A percentile compares a stretch with the other conserved stretches of the same genome.
These are phyloP conservation scores for Darksidea phi DNA, from an alignment of 495 filamentous ascomycete species.

Conservation along the genomic window DNA sequence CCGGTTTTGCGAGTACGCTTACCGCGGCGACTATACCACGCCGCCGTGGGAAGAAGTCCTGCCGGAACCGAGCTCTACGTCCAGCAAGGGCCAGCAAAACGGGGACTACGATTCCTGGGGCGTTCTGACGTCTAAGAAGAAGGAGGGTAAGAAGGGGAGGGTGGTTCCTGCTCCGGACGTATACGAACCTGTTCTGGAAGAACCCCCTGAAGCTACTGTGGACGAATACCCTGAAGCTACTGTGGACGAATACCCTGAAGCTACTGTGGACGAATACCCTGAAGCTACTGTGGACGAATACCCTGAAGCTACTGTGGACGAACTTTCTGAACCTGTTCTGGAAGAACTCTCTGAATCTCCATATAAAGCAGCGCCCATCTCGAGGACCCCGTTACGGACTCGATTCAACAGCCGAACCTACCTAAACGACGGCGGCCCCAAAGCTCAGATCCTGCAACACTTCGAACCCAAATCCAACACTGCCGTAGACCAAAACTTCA, in stretches of 20 bases:
- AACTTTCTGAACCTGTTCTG: neutral
- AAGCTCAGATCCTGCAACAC: neutral
- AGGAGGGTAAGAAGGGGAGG: too few species aligned
- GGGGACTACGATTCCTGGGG: neutral
- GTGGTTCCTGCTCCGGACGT: too few species aligned
- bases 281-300: too few species aligned
- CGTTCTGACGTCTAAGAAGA: too few species aligned
- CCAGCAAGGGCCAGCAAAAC: neutral
- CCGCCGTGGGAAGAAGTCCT: slow-evolving; percentile 9
- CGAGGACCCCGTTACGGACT: neutral
- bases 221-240: too few species aligned
- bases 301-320: too few species aligned
- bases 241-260: too few species aligned
- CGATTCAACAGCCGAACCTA: neutral
- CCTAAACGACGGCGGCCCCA: neutral
- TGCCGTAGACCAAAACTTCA: slow-evolving; percentile 21
- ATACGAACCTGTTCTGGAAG: neutral
- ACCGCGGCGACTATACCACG: slow-evolving; percentile 23
- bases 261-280: too few species aligned
- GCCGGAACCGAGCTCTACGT: neutral
- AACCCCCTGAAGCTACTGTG: neutral
- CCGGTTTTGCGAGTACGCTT: slow-evolving; percentile 33
- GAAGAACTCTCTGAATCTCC: neutral
- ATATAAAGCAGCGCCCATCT: neutral
- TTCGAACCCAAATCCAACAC: slow-evolving; percentile 7